These are phyloP conservation scores for Articulospora tetracladia DNA, from an alignment of 495 filamentous ascomycete species.

Conservation along the genomic window DNA sequence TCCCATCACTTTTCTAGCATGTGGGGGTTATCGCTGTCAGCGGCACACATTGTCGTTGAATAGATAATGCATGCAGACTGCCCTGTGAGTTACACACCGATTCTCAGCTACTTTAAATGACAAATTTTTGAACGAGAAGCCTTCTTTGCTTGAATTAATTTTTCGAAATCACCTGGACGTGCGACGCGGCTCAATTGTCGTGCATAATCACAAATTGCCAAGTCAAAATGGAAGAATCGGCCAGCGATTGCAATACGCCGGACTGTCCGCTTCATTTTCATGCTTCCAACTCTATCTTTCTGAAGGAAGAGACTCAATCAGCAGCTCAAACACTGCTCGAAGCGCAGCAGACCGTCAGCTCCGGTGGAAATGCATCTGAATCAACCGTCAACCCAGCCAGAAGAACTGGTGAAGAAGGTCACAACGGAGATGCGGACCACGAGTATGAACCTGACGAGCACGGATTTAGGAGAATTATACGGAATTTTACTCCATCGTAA, in stretches of 20 bases:
- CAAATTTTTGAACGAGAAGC: no score
- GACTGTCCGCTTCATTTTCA: not conserved
- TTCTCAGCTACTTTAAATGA: no score
- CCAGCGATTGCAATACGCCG: not conserved
- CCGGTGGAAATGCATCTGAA: not conserved
- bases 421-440: not conserved
- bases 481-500: conserved; percentile 4
- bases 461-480: not conserved
- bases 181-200: no score
- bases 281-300: not conserved
- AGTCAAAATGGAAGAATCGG: no score
- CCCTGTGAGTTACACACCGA: no score
- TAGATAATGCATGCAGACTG: no score
- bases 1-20: no score
- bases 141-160: no score
- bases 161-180: no score
- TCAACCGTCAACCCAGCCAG: not conserved
- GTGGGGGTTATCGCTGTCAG: no score
- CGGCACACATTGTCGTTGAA: no score
- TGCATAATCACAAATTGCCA: no score
- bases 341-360: not conserved
- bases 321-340: not conserved
- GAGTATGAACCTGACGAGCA: not conserved
- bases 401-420: not conserved
- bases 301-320: not conserved